Conservation (phyloP, 352 stramenopile species). For the Phytophthora megakarya region DNA sequence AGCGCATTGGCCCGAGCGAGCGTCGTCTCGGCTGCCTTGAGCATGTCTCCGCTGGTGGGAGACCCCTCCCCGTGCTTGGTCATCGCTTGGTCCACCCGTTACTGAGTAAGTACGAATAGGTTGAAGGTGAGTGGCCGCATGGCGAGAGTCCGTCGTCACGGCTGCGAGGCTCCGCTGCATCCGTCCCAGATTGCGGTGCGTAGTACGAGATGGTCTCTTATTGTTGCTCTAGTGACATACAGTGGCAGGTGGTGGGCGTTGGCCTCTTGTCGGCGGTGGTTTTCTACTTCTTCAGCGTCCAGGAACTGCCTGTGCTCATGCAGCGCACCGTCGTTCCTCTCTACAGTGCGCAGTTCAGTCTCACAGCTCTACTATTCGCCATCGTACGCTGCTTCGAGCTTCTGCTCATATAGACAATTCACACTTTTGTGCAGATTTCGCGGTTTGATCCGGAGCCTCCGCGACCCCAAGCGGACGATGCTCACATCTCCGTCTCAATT, state of each 20-base stretch:
- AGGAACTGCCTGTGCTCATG: slow-evolving; percentile 48
- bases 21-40: slow-evolving; percentile 21
- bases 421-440: slow-evolving; percentile 46
- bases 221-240: neutral
- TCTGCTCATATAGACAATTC: neutral
- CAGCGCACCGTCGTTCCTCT: slow-evolving; percentile 43
- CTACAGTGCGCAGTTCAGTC: slow-evolving; percentile 48
- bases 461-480: slow-evolving; percentile 11
- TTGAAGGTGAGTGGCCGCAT: slow-evolving; percentile 7
- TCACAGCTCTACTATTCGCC: slow-evolving; percentile 40
- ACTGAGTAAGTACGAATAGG: slow-evolving; percentile 26
- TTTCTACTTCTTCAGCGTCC: slow-evolving; percentile 54
- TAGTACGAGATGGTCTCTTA: neutral
- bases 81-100: neutral
- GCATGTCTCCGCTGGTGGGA: slow-evolving; percentile 37
- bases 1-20: slow-evolving; percentile 25
- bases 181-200: slow-evolving; percentile 43
- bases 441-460: slow-evolving; percentile 44
- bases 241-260: slow-evolving; percentile 42
- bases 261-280: slow-evolving; percentile 41
- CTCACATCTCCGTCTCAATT: slow-evolving; percentile 8
- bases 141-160: slow-evolving; percentile 51
- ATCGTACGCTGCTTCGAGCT: slow-evolving; percentile 23
- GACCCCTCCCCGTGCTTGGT: slow-evolving; percentile 17
- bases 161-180: slow-evolving; percentile 52